phyloP scores from a whole-genome alignment of 345 rosid genomes.

The Noccaea bulbosa region DNA sequence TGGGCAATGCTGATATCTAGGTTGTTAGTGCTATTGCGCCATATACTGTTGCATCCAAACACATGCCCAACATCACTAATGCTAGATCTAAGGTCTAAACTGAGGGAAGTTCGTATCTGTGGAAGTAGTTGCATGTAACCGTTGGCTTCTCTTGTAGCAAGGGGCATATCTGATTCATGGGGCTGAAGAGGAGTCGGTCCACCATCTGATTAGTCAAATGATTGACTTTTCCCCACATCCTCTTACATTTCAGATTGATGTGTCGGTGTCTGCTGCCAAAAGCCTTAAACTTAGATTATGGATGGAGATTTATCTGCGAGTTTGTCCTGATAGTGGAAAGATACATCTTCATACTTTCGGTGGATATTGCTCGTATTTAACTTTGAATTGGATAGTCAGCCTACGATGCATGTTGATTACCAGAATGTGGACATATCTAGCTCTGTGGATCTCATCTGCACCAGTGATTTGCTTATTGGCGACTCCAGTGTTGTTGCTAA shows the following conservation, averaged over 20 bases:
- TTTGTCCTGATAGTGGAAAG: conserved; percentile 84
- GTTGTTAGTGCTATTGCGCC: conserved; percentile 79
- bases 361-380: conserved; percentile 66
- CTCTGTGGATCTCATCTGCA: conserved; percentile 54
- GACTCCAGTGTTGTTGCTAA: conserved; percentile 50
- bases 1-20: conserved; percentile 92
- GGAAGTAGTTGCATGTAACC: conserved; percentile 49
- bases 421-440: conserved; percentile 54
- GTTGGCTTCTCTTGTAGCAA: conserved; percentile 56
- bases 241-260: conserved; percentile 56
- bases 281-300: conserved; percentile 56
- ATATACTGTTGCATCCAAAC: conserved; percentile 71
- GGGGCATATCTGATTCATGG: conserved; percentile 55
- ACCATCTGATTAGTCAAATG: conserved; percentile 67
- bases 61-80: conserved; percentile 76
- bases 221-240: conserved; percentile 68
- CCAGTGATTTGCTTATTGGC: conserved; percentile 60
- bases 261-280: conserved; percentile 54
- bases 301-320: conserved; percentile 54
- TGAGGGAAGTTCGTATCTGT: conserved; percentile 66
- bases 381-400: conserved; percentile 45
- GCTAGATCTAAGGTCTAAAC: conserved; percentile 68
- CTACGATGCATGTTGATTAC: conserved; percentile 48
- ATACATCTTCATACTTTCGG: conserved; percentile 79
- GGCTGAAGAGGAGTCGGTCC: conserved; percentile 63